Conservation (phyloP, 495 filamentous ascomycete genomes). For the Talaromyces trachyspermus region DNA sequence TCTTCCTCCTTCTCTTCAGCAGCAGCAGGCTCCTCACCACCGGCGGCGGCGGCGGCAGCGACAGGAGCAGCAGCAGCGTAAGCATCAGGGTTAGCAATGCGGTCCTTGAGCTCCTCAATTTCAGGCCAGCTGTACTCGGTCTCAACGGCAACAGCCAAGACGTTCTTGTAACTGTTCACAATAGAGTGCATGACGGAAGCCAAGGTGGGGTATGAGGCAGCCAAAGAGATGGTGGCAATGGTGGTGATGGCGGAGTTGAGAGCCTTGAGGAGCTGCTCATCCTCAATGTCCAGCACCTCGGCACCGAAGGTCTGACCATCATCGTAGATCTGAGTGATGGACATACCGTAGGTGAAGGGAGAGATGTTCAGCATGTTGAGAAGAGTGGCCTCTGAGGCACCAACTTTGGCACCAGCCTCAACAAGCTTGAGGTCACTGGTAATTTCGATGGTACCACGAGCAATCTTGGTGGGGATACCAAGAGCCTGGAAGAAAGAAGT, state of each 20-base stretch:
- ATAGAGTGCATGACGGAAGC: constrained; percentile 92
- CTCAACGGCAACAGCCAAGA: constrained; percentile 79
- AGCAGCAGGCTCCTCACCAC: constrained; percentile 41
- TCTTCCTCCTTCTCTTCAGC: constrained; percentile 50
- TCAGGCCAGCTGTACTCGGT: constrained; percentile 93
- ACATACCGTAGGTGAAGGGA: constrained; percentile 99
- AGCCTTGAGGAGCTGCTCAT: constrained; percentile 79
- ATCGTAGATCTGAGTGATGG: constrained; percentile 91
- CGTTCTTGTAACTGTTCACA: constrained; percentile 96
- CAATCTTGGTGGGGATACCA: constrained; percentile 99
- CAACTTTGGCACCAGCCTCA: constrained; percentile 87
- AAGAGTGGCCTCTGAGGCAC: constrained; percentile 94
- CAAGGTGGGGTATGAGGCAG: constrained; percentile 89
- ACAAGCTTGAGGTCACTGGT: constrained; percentile 96
- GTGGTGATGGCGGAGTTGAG: constrained; percentile 77
- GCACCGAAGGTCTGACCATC: constrained; percentile 83
- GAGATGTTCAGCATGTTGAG: constrained; percentile 99
- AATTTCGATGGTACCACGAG: constrained; percentile 99
- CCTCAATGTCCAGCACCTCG: constrained; percentile 82
- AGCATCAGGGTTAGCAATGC: constrained; percentile 95
- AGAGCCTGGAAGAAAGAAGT: constrained; percentile 99
- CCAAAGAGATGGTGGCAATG: constrained; percentile 85
- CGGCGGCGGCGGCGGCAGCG: constrained; percentile 44
- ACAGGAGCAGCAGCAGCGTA: constrained; percentile 76
- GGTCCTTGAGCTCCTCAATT: constrained; percentile 96